phyloP scores from a whole-genome alignment of 257 asterid species.

The Nemophila menziesii region DNA sequence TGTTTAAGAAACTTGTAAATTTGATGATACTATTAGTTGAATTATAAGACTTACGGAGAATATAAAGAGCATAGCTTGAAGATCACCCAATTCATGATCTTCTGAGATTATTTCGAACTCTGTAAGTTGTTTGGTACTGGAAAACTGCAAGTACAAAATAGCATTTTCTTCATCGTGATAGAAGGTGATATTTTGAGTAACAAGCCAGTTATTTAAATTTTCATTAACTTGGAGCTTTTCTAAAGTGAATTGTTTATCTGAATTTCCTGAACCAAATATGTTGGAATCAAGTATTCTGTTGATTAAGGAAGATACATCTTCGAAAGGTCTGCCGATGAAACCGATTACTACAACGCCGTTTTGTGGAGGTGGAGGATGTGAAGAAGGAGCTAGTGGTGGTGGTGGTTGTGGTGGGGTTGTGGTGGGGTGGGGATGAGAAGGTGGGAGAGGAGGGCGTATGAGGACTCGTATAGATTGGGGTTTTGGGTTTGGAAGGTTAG shows the following conservation, averaged over 20 bases:
- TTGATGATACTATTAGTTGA: neutral
- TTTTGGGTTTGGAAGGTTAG: slow-evolving; percentile 60
- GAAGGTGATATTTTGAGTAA: slow-evolving; percentile 55
- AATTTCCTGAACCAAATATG: slow-evolving; percentile 67
- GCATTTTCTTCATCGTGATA: slow-evolving; percentile 52
- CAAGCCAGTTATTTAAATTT: slow-evolving; percentile 51
- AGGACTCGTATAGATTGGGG: slow-evolving; percentile 9
- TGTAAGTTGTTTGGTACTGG: slow-evolving; percentile 25
- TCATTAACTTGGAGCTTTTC: slow-evolving; percentile 26
- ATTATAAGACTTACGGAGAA: slow-evolving; percentile 63
- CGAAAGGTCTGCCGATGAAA: slow-evolving; percentile 61
- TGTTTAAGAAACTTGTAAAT: slow-evolving; percentile 27
- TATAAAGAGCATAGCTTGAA: slow-evolving; percentile 84
- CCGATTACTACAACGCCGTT: slow-evolving; percentile 80
- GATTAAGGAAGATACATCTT: slow-evolving; percentile 60
- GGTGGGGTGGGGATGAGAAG: slow-evolving; percentile 25
- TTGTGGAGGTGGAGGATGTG: slow-evolving; percentile 21
- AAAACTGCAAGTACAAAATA: slow-evolving; percentile 65
- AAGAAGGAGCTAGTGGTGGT: slow-evolving; percentile 16
- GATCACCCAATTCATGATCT: slow-evolving; percentile 62
- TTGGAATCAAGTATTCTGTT: slow-evolving; percentile 65
- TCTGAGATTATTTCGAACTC: slow-evolving; percentile 24
- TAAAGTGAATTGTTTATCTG: slow-evolving; percentile 31
- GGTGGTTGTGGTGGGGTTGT: slow-evolving; percentile 15
- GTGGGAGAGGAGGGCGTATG: slow-evolving; percentile 20